Evolutionary conservation across 768 basidiomycete species (phyloP), one percentile per base, ranked within the genome.

Genomic region (Podaxis carcinomalis): DNA sequence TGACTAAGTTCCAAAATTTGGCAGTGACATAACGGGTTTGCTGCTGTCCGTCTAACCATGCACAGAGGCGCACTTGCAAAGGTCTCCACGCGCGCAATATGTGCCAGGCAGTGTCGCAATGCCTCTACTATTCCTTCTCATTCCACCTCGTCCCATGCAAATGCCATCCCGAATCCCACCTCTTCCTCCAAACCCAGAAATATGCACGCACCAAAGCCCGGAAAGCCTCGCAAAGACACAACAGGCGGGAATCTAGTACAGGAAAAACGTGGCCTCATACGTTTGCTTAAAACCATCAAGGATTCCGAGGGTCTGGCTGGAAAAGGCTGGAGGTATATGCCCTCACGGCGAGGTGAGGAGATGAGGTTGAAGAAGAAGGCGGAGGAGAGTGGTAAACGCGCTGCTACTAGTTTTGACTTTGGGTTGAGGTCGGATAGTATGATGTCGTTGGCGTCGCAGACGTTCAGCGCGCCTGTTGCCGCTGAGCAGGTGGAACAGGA

Each of bases 311-410:
- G 25, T 23, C 19, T 11, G 47, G 19, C 47, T 25, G 23, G 21
- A 27, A 23, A 23, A 14, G 1, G 72, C 69, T 82, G 80, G 80
- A 73, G 66, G 49, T 70, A 73, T 56, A 74, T 67, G 4, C 68
- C 62, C 37, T 70, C 70, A 4, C 57, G 76, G 42, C 75, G 79
- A 28, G 78, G 77, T 23, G 67, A 71, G 23, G 79, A 79, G 61
- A 78, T 72, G 59, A 74, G 76, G 25, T 69, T 78, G n/a, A 61
- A 58, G 40, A 57, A 46, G 6, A 39, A 58, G 3, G 53, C 69
- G 46, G 52, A 67, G n/a, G 57, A 66, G n/a, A 36, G 7, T 6
- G 25, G 9, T 36, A 39, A 39, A 37, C 9, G 9, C 10, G 19
- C 36, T 3, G 19, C n/a, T 54, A 4, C 36, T 11, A 9, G 37